Conservation (phyloP, 495 filamentous ascomycete species). For the Xylaria curta region DNA sequence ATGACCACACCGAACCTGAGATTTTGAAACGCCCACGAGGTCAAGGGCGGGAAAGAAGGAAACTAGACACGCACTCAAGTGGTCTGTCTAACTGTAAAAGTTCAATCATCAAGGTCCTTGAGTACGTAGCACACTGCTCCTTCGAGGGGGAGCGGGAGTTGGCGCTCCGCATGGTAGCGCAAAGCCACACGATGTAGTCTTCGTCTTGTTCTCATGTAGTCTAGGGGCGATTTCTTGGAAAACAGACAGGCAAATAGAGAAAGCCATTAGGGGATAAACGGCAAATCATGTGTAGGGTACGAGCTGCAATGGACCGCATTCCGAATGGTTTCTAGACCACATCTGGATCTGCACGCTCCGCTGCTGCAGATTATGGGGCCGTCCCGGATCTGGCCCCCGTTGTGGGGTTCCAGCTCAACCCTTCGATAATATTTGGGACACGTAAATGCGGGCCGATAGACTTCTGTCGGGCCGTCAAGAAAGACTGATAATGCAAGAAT, state of each 20-base stretch:
- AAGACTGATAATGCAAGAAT: constrained; percentile 20
- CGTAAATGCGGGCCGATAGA: neutral
- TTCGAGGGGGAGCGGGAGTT: constrained; percentile 36
- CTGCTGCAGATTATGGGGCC: neutral
- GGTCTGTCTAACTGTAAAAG: neutral
- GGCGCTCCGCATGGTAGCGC: constrained; percentile 32
- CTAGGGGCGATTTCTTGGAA: neutral
- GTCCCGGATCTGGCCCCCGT: neutral
- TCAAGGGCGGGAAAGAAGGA: neutral
- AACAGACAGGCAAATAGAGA: neutral
- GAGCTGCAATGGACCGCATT: neutral
- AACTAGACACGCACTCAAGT: neutral
- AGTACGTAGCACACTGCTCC: neutral
- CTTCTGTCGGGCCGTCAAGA: neutral
- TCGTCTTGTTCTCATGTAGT: neutral
- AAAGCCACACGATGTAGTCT: neutral
- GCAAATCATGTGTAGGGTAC: neutral
- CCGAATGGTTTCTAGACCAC: neutral
- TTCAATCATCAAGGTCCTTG: neutral
- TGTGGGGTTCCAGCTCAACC: neutral
- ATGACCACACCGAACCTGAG: neutral
- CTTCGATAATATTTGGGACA: neutral
- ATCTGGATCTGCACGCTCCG: neutral
- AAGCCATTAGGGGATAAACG: constrained; percentile 11
- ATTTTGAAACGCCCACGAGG: neutral